These are phyloP conservation scores for Porphyrellus sp. DNA, from an alignment of 1,284 basidiomycete genomes.

Conservation along the genomic window DNA sequence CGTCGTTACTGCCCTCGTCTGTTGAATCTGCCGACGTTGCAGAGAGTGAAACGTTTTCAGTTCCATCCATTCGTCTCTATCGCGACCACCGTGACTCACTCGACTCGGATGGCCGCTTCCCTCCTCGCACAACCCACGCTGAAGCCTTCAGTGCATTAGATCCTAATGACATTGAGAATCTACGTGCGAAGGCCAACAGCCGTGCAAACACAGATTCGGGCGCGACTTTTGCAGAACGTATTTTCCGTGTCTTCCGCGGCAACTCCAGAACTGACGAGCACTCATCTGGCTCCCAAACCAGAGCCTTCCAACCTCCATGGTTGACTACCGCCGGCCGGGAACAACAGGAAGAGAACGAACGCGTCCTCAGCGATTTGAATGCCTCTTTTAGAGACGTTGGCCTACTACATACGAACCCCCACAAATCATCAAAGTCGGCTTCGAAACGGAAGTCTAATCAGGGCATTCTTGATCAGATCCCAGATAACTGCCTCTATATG, in stretches of 20 bases:
- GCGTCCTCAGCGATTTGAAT: slow-evolving; percentile 65
- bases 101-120: slow-evolving; percentile 34
- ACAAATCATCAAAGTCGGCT: slow-evolving; percentile 29
- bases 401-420: slow-evolving; percentile 56
- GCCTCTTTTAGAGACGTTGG: slow-evolving; percentile 76
- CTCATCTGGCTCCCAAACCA: slow-evolving; percentile 33
- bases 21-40: slow-evolving; percentile 2
- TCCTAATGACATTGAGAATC: slow-evolving; percentile 52
- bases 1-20: slow-evolving; percentile 13
- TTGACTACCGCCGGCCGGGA: slow-evolving; percentile 58
- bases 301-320: slow-evolving; percentile 64
- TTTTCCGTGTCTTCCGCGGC: slow-evolving; percentile 23
- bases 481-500: slow-evolving; percentile 71
- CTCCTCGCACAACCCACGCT: slow-evolving; percentile 62
- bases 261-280: slow-evolving; percentile 25
- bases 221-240: slow-evolving; percentile 23
- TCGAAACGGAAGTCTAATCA: slow-evolving; percentile 24
- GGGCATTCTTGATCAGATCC: slow-evolving; percentile 61
- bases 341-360: slow-evolving; percentile 62
- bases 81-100: slow-evolving; percentile 32
- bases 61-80: slow-evolving; percentile 9
- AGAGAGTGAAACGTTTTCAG: slow-evolving; percentile 14
- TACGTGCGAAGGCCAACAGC: slow-evolving; percentile 34
- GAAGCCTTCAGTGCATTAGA: slow-evolving; percentile 73
- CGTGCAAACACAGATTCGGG: slow-evolving; percentile 23